A percentile compares a stretch with the other conserved stretches of the same genome.
phyloP scores from a whole-genome alignment of 768 basidiomycete species.

The Boletus sensibilis region DNA sequence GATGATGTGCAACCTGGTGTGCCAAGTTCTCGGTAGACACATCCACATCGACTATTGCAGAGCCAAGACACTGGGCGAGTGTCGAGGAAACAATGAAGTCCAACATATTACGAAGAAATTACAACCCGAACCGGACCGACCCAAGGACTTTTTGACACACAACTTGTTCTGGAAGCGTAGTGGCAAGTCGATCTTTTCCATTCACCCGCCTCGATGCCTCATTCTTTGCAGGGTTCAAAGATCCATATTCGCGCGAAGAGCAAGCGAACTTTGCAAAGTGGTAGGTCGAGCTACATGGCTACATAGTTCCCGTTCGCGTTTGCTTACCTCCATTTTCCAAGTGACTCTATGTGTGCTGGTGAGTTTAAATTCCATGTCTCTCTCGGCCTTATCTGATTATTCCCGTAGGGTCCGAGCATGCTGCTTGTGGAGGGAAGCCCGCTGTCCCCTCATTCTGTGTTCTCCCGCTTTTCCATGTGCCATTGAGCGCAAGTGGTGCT shows the following conservation, averaged over 20 bases:
- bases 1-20: slow-evolving; percentile 59
- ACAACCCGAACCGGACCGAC: slow-evolving; percentile 41
- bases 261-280: slow-evolving; percentile 52
- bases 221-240: slow-evolving; percentile 50
- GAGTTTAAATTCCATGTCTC: not conserved
- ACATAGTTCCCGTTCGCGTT: not conserved
- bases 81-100: slow-evolving; percentile 39
- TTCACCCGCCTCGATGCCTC: not conserved
- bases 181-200: slow-evolving; percentile 34
- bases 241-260: slow-evolving; percentile 60
- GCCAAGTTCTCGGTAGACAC: slow-evolving; percentile 51
- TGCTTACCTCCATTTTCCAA: slow-evolving; percentile 16
- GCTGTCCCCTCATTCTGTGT: slow-evolving; percentile 53
- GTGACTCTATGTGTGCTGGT: slow-evolving; percentile 56
- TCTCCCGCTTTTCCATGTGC: slow-evolving; percentile 53
- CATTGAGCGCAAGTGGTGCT: slow-evolving; percentile 20
- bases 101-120: slow-evolving; percentile 44
- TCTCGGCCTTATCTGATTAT: not conserved
- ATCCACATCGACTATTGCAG: slow-evolving; percentile 57
- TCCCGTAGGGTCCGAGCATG: slow-evolving; percentile 49
- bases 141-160: slow-evolving; percentile 59
- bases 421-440: slow-evolving; percentile 34
- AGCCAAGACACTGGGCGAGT: slow-evolving; percentile 32
- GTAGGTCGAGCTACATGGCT: slow-evolving; percentile 28
- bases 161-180: slow-evolving; percentile 54